Evolutionary conservation across 2,329 filamentous ascomycete genomes (phyloP), one percentile per base, ranked within the genome.

Genomic region (Penicillium vulpinum): DNA sequence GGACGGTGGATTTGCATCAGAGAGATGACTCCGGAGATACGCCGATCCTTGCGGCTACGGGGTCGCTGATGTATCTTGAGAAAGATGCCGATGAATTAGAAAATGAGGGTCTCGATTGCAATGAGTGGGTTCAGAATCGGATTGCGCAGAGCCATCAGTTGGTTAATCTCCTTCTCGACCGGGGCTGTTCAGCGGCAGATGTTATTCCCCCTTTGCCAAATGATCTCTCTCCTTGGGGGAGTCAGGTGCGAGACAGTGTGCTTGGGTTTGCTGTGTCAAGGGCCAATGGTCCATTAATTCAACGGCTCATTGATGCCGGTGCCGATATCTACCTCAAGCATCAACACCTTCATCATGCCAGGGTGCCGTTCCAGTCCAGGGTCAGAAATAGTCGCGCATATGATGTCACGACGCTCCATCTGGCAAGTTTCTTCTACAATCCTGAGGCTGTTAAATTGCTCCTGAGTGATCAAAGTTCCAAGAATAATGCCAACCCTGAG

Each of bases 291-390:
- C 50, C 21, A 50, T 57, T 63, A 29, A 54, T 61, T 38, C 56
- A 43, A 52, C 61, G 61, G 31, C 59, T 60, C 51, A 51, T 60
- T 49, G 58, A 51, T 44, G 48, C 51, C 56, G 61, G 58, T 38
- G 60, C 60, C 35, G 60, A 64, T 52, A 56, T 36, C 47, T 56
- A 44, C 16, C 49, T 51, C 15, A 60, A 54, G 22, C 51, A 56
- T 43, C 16, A 41, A 51, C 50, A 38, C 22, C 5, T 48, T 7
- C 47, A 55, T 51, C 31, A 54, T 10, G 21, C 21, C 16, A 22
- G 45, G 15, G 36, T 48, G 62, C 35, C 57, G 54, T 2, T 46
- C 7, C 43, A 46, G 43, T 22, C 15, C 4, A 46, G 28, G 1
- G 33, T 6, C n/a, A 33, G 8, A 46, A 22, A 33, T 0, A 8